phyloP scores from a whole-genome alignment of 176 grass and related monocot genomes.

The Stipa capillata region DNA sequence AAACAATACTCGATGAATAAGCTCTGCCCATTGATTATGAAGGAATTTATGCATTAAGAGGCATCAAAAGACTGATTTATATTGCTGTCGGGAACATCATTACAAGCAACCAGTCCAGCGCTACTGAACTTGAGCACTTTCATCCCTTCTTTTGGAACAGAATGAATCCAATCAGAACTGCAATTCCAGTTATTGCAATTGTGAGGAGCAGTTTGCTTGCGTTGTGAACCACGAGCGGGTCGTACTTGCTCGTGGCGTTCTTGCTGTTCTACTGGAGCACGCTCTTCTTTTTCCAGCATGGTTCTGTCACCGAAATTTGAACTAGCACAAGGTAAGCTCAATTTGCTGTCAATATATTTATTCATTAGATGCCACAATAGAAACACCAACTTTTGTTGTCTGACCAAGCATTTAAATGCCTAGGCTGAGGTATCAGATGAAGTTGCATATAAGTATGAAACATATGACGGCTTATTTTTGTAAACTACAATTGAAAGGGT shows the following conservation, averaged over 20 bases:
- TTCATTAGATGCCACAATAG: neutral
- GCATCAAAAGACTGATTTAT: neutral
- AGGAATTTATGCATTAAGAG: neutral
- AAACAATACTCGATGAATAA: neutral
- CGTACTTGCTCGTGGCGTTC: neutral
- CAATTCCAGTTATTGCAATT: conserved; percentile 58
- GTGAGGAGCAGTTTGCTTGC: conserved; percentile 50
- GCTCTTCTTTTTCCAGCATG: conserved; percentile 26
- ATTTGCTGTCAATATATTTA: no score
- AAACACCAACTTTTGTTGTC: neutral
- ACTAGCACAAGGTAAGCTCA: neutral
- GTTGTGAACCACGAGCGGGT: conserved; percentile 13
- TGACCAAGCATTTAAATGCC: neutral
- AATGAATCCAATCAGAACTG: conserved; percentile 61
- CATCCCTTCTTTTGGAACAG: conserved; percentile 47
- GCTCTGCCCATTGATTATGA: neutral
- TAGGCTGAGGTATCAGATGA: neutral
- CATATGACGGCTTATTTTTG: neutral
- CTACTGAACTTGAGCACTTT: conserved; percentile 16
- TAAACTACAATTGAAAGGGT: neutral
- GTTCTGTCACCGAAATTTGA: conserved; percentile 33
- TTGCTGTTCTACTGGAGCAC: no score
- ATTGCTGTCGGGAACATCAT: neutral
- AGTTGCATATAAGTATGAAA: neutral
- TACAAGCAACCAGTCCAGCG: neutral